phyloP scores from a whole-genome alignment of 2,329 filamentous ascomycete species.

The Exophiala alcalophila region DNA sequence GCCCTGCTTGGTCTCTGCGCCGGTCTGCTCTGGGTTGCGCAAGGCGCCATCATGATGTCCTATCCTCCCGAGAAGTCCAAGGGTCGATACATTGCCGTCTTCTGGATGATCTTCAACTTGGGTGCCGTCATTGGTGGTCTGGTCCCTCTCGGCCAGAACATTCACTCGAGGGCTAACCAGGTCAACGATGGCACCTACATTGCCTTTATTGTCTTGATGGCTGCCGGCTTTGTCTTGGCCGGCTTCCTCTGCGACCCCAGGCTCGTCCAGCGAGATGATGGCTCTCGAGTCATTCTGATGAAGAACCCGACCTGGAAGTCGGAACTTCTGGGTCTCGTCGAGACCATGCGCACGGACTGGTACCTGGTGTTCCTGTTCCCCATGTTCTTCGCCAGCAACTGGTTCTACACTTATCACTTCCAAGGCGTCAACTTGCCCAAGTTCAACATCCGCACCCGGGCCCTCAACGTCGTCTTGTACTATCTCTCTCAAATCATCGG shows the following conservation, averaged over 20 bases:
- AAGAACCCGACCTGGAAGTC: conserved; percentile 85
- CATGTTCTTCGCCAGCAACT: conserved; percentile 77
- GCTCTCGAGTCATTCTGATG: conserved; percentile 78
- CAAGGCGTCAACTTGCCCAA: conserved; percentile 68
- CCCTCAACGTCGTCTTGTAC: conserved; percentile 78
- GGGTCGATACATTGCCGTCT: conserved; percentile 78
- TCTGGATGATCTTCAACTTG: conserved; percentile 87
- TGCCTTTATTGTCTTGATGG: conserved; percentile 81
- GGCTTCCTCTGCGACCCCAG: conserved; percentile 66
- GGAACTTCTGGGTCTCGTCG: conserved; percentile 71
- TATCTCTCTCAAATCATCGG: conserved; percentile 76
- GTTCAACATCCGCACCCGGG: conserved; percentile 70
- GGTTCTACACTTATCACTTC: conserved; percentile 78
- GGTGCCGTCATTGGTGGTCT: conserved; percentile 75
- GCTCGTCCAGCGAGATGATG: conserved; percentile 70
- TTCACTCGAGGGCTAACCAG: conserved; percentile 39
- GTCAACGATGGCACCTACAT: conserved; percentile 76
- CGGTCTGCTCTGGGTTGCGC: conserved; percentile 41
- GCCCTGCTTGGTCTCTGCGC: conserved; percentile 41
- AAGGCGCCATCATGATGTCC: conserved; percentile 57
- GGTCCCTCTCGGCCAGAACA: conserved; percentile 49
- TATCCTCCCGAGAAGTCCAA: conserved; percentile 74
- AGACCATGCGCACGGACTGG: conserved; percentile 67
- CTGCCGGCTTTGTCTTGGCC: conserved; percentile 62
- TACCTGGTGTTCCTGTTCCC: conserved; percentile 75